Evolutionary conservation across 1,284 basidiomycete species (phyloP).

Genomic region (Cryptococcus jaspeensis): DNA sequence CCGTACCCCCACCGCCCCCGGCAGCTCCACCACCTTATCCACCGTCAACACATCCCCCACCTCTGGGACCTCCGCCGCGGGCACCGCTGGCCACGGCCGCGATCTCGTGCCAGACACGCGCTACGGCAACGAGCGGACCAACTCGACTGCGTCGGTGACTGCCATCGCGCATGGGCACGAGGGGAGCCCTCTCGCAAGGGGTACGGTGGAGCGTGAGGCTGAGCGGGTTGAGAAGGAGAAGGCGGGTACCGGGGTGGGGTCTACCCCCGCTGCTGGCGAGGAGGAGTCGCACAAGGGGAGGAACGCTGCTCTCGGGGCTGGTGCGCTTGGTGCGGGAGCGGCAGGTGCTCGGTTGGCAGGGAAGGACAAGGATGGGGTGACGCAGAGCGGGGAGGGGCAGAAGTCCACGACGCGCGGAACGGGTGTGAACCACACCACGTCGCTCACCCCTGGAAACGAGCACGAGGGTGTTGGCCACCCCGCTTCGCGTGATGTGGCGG

Average conservation of each 20-base stretch:
- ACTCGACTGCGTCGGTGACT: slow-evolving; percentile 38
- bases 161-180: slow-evolving; percentile 45
- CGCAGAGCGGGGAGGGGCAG: background rate
- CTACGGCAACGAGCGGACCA: slow-evolving; percentile 32
- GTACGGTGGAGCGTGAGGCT: background rate
- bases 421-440: slow-evolving; percentile 10
- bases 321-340: background rate
- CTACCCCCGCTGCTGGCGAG: background rate
- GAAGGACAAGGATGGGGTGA: background rate
- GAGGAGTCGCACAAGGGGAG: background rate
- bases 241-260: background rate
- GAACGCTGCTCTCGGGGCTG: background rate
- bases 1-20: background rate
- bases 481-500: slow-evolving; percentile 17
- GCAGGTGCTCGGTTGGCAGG: background rate
- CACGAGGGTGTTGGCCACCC: slow-evolving; percentile 34
- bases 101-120: slow-evolving; percentile 4
- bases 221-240: slow-evolving; percentile 1
- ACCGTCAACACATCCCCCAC: background rate
- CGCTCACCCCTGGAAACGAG: slow-evolving; percentile 26
- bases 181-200: slow-evolving; percentile 22
- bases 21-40: background rate
- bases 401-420: slow-evolving; percentile 12
- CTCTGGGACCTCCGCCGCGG: background rate
- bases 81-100: background rate